phyloP scores from a whole-genome alignment of 257 asterid species.

The Sherardia arvensis region DNA sequence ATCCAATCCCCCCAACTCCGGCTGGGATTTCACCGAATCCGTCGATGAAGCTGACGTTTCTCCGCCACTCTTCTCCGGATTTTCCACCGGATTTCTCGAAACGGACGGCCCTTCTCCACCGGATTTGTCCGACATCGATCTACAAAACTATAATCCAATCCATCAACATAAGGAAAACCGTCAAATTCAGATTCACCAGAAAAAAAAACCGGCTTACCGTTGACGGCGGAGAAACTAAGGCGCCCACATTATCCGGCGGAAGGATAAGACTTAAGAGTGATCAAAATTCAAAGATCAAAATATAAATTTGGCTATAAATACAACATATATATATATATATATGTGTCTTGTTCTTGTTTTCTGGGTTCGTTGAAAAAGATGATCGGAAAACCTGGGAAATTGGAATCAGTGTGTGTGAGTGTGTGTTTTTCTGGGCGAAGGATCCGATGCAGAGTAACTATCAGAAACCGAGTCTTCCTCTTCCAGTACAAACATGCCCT shows the following conservation, averaged over 20 bases:
- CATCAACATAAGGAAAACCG: neutral
- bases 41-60: neutral
- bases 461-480: slow-evolving; percentile 6
- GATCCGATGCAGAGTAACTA: slow-evolving; percentile 24
- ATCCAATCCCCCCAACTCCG: neutral
- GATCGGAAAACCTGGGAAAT: neutral
- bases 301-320: neutral
- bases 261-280: neutral
- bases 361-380: neutral
- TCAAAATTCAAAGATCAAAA: slow-evolving; percentile 13
- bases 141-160: neutral
- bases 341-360: neutral
- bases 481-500: neutral
- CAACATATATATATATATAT: too few species aligned
- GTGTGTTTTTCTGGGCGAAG: slow-evolving; percentile 12
- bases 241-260: neutral
- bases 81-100: neutral
- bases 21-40: slow-evolving; percentile 9
- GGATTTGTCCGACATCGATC: too few species aligned
- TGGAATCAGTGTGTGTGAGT: neutral
- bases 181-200: neutral
- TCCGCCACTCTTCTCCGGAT: neutral
- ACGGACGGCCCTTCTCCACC: slow-evolving; percentile 1
- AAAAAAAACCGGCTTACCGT: neutral
- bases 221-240: neutral